Evolutionary conservation across 441 rosid genomes (phyloP), one percentile per base, ranked within the genome.

Genomic region (Croton setiger): DNA sequence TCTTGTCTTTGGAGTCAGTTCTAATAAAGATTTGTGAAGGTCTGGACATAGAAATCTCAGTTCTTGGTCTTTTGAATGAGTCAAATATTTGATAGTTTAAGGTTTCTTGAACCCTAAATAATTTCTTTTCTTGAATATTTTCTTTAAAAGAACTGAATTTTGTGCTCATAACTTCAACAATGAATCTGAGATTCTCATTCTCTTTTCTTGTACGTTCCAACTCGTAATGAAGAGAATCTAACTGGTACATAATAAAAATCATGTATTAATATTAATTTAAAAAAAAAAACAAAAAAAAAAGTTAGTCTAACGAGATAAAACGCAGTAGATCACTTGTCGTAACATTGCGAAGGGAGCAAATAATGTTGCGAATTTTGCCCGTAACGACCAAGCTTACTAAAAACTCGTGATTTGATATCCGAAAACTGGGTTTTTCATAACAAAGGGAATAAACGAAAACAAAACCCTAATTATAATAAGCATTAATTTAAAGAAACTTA

Each of bases 1-100:
- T 82, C 4, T 69, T 70, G 80, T 82, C 88, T 33, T 48, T 70
- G 7, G 65, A 35, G 60, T 75, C 80, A 0, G 79, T 75, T 70
- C 73, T 75, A 45, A 80, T 76, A 52, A 73, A 73, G 58, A 78
- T 48, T 52, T 76, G 72, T 0, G 82, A 66, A 2, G 78, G 35
- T 63, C 67, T 77, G 12, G 64, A 1, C 4, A 44, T 18, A 1
- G 73, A 71, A 76, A 75, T 67, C 68, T 75, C 70, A 44, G 67
- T 7, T 69, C 66, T 80, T 11, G 33, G 47, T 58, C 68, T 67
- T 55, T 74, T 79, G 58, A 52, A 64, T 12, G 70, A 37, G 3
- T 75, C 70, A 56, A 31, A 21, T 54, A 35, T 17, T 20, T 43
- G 47, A 45, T 63, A 36, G 8, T 11, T 10, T 20, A 36, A 31